Evolutionary conservation across 2,329 filamentous ascomycete genomes (phyloP).

Genomic region (Sporothrix sp.): DNA sequence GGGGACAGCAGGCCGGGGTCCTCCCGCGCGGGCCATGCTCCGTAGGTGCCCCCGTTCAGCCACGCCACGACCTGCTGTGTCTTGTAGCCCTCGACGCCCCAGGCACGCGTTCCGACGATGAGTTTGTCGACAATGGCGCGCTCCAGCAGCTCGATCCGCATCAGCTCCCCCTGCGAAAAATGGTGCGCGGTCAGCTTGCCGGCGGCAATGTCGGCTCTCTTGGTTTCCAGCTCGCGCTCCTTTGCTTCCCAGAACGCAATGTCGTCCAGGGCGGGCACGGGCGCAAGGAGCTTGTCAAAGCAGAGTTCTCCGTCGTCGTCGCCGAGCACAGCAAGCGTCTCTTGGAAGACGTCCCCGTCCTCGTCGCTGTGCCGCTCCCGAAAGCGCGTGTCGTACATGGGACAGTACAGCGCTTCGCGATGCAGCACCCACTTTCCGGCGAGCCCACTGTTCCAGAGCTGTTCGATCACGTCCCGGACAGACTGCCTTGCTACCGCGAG

Average conservation of each 20-base stretch:
- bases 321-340: neutral
- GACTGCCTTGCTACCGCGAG: neutral
- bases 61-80: no score
- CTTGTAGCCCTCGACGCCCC: no score
- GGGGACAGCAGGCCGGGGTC: no score
- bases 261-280: neutral
- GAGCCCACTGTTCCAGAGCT: neutral
- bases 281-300: neutral
- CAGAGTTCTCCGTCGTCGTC: neutral
- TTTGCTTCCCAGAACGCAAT: neutral
- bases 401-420: neutral
- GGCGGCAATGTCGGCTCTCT: neutral
- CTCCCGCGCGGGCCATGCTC: no score
- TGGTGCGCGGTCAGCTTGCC: neutral
- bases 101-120: neutral
- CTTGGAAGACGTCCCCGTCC: neutral
- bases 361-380: neutral
- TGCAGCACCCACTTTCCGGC: constrained; percentile 5
- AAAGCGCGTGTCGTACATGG: neutral
- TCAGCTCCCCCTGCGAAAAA: neutral
- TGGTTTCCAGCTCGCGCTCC: neutral
- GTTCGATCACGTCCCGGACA: no score
- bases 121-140: neutral
- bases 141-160: neutral
- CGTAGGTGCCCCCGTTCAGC: no score